phyloP scores from a whole-genome alignment of 2,329 filamentous ascomycete species.

The Scorias spongiosa region DNA sequence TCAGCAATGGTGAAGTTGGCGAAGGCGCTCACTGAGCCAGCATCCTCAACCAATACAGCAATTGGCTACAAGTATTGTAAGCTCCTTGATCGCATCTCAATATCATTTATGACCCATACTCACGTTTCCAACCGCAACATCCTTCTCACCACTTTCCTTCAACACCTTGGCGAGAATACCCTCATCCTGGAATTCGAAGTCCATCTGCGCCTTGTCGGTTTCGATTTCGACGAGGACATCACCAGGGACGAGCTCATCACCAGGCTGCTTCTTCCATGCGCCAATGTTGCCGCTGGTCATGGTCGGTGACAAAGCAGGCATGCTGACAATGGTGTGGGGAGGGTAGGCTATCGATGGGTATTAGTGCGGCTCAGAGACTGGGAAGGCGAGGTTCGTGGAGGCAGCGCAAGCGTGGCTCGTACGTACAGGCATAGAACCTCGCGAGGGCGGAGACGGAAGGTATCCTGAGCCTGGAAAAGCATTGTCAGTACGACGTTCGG shows the following conservation, averaged over 20 bases:
- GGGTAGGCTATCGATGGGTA: constrained; percentile 58
- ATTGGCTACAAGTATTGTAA: constrained; percentile 55
- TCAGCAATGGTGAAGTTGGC: constrained; percentile 78
- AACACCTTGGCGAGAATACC: constrained; percentile 89
- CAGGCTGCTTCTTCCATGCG: constrained; percentile 92
- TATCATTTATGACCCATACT: constrained; percentile 26
- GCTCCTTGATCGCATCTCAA: constrained; percentile 1
- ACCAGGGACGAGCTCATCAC: constrained; percentile 73
- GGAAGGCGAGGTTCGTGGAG: not conserved
- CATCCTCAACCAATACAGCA: constrained; percentile 86
- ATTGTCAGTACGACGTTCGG: not conserved
- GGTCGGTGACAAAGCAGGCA: constrained; percentile 94
- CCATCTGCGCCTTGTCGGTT: constrained; percentile 99
- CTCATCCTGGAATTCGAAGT: constrained; percentile 99
- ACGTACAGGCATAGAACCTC: constrained; percentile 49
- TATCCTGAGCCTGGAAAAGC: constrained; percentile 23
- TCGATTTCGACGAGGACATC: constrained; percentile 73
- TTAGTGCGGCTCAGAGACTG: constrained; percentile 1
- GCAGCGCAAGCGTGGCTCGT: constrained; percentile 15
- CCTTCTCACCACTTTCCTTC: constrained; percentile 85
- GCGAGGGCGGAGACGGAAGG: constrained; percentile 45
- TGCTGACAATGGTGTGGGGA: constrained; percentile 86
- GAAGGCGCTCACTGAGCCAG: constrained; percentile 72
- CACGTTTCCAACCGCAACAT: constrained; percentile 87
- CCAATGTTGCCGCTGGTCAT: constrained; percentile 97